Percentiles rank a stretch among this genome's conserved stretches.
Evolutionary conservation across 257 asterid species (phyloP).

Genomic region (Plantago elongata): DNA sequence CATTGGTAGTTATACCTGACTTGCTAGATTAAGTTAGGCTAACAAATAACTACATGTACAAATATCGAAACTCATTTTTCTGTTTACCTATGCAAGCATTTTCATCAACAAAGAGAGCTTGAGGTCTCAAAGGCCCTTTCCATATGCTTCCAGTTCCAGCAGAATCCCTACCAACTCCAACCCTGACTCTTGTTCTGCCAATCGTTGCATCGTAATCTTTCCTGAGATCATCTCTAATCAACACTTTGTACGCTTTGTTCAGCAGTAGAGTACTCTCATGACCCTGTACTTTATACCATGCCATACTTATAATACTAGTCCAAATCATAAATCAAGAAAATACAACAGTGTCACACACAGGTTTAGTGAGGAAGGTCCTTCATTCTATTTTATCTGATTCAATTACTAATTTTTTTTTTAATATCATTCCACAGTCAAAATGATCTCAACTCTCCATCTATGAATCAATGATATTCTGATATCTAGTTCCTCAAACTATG

Average conservation of each 20-base stretch:
- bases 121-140: slow-evolving; percentile 47
- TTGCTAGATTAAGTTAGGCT: background rate
- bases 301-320: background rate
- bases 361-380: background rate
- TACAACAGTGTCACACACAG: background rate
- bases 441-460: too few species aligned
- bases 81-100: slow-evolving; percentile 48
- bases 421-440: too few species aligned
- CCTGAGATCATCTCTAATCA: slow-evolving; percentile 37
- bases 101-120: slow-evolving; percentile 56
- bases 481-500: too few species aligned
- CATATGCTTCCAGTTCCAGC: slow-evolving; percentile 41
- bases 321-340: background rate
- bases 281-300: slow-evolving; percentile 32
- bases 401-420: background rate
- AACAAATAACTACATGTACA: too few species aligned
- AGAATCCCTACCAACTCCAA: slow-evolving; percentile 14
- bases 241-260: slow-evolving; percentile 49
- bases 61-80: background rate
- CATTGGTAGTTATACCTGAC: too few species aligned
- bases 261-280: slow-evolving; percentile 42
- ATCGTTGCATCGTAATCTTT: slow-evolving; percentile 39
- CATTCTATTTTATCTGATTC: background rate
- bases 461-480: too few species aligned
- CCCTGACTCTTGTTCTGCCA: slow-evolving; percentile 19